Evolutionary conservation across 169 alveolate genomes (phyloP), one percentile per base, ranked within the genome.

Genomic region (Toxoplasma gondii): DNA sequence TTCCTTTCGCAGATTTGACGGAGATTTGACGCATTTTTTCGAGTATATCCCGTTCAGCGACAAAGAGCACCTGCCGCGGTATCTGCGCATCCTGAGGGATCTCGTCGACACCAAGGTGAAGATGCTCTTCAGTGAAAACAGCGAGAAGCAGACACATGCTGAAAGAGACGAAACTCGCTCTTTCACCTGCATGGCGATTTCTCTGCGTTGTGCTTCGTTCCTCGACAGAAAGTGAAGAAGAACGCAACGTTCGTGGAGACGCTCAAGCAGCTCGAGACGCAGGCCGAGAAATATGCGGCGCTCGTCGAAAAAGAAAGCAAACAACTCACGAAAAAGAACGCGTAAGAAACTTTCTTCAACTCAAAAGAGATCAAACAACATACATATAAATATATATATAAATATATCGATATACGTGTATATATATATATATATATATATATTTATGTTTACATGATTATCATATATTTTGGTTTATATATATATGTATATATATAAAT

Each of bases 11-110:
- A 93, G 95, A 69, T 93, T 93, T 39, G 70, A 74, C 43, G 95
- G 95, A 29, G 95, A 93, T 64, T 44, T 93, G 70, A 41, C 95
- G 0, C 87, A 67, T 74, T 93, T 93, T 34, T 93, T 93, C 74
- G 95, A 84, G 54, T 93, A 41, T 54, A 88, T 93, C 39, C 95
- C 95, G 5, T 91, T 93, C 58, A 93, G 95, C 91, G 95, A 93
- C 83, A 91, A 91, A 34, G 58, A 67, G n/a, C 88, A 86, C 16
- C 22, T 49, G 44, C 53, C 88, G 36, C 88, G 95, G n/a, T 93
- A 93, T 44, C 49, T 44, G 74, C 69, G 54, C 12, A 64, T 93
- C 31, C 83, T 93, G 19, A 49, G 58, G 38, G 41, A 67, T 34
- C 81, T 93, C n/a, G 81, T 86, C n/a, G 49, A 93, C 19, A 86